Evolutionary conservation across 169 alveolate species (phyloP), one percentile per base, ranked within the genome.

Genomic region (Eimeria tenella): DNA sequence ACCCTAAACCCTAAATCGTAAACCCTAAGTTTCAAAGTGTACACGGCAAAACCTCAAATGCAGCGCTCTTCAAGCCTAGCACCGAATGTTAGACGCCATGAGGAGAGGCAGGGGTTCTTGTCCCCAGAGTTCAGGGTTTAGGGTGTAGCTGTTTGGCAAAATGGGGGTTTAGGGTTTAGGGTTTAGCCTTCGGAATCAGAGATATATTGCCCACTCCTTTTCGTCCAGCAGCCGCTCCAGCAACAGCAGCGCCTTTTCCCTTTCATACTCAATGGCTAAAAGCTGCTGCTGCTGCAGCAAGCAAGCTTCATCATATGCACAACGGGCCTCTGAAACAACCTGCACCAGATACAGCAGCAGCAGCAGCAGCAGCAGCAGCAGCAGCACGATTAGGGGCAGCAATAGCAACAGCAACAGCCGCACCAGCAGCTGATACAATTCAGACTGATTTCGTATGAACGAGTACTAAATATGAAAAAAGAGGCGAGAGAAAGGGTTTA

Each of bases 101-200:
- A 31, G 42, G 42, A 2, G 65, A 15, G 65, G 65, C 65, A 1
- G 25, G 50, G 31, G 42, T n/a, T 63, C n/a, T 5, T 8, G 31
- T 63, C 9, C 11, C 25, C 9, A 68, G 77, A 50, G 50, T 68
- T 68, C 25, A 68, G 77, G 84, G 55, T 74, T 74, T 74, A 74
- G 84, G 84, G 84, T 74, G 4, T 74, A 74, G 55, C 25, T 5
- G 77, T 15, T 63, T 63, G 7, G 21, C 25, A 63, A 63, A 8
- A 6, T 21, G 1, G 19, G 50, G 77, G 50, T 19, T 5, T 19
- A 19, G 56, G 55, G 81, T 71, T 31, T n/a, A 56, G 73, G 89
- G 89, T 81, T 81, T 23, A 56, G 89, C 58, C 73, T 52, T 52
- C 9, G 55, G 89, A 71, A 49, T 56, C 55, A 53, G 55, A 53